A percentile compares a stretch with the other conserved stretches of the same genome.
Conservation (phyloP, 2,329 filamentous ascomycete species). For the Claviceps fusiformis region DNA sequence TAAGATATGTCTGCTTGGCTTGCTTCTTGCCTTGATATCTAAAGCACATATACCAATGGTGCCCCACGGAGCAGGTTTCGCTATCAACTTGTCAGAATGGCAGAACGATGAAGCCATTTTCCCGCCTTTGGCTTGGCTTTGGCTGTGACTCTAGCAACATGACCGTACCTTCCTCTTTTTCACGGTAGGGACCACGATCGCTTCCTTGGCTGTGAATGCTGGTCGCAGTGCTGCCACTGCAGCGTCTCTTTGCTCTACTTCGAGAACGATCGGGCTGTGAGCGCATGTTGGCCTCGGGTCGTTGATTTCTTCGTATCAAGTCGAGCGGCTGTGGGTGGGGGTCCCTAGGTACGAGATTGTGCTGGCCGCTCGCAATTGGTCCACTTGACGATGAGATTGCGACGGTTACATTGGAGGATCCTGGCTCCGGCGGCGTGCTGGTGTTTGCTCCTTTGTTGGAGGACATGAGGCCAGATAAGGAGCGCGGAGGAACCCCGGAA, state of each 20-base stretch:
- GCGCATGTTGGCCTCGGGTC: slow-evolving; percentile 24
- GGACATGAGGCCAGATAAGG: slow-evolving; percentile 32
- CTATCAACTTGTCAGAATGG: slow-evolving; percentile 20
- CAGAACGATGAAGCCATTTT: not conserved
- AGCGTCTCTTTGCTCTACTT: slow-evolving; percentile 57
- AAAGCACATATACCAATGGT: slow-evolving; percentile 89
- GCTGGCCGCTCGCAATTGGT: slow-evolving; percentile 23
- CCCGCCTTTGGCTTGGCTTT: too few species aligned
- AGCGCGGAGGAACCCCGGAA: slow-evolving; percentile 24
- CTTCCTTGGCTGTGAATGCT: slow-evolving; percentile 71
- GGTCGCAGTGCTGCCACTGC: slow-evolving; percentile 69
- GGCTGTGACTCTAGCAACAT: not conserved
- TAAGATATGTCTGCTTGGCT: slow-evolving; percentile 90
- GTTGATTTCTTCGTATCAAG: slow-evolving; percentile 29
- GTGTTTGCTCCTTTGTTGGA: slow-evolving; percentile 27
- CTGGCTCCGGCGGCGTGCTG: slow-evolving; percentile 33
- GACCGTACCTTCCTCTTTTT: slow-evolving; percentile 40
- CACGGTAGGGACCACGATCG: slow-evolving; percentile 44
- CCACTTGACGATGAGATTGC: slow-evolving; percentile 35
- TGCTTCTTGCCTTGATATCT: slow-evolving; percentile 91
- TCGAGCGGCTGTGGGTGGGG: slow-evolving; percentile 27
- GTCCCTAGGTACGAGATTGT: slow-evolving; percentile 33
- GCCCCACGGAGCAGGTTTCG: slow-evolving; percentile 46
- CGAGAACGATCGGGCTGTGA: slow-evolving; percentile 44
- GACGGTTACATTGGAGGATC: slow-evolving; percentile 37